Evolutionary conservation across 139 green algal species (phyloP).

Genomic region (Chlamydomonas schloesseri): DNA sequence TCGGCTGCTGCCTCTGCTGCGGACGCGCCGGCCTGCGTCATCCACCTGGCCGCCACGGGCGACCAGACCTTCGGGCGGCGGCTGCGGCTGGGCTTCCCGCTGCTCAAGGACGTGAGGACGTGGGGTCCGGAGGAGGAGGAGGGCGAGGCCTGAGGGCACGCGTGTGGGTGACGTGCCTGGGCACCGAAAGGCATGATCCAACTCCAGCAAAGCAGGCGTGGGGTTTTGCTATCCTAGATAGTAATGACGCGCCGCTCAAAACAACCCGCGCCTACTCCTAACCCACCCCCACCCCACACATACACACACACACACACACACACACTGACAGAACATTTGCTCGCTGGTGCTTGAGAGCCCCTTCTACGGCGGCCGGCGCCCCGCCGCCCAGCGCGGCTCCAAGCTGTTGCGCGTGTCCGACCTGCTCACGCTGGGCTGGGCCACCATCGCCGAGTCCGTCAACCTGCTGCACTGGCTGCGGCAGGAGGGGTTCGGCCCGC

Average conservation of each 20-base stretch:
- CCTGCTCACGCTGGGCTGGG: slow-evolving; percentile 84
- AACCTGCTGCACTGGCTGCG: slow-evolving; percentile 79
- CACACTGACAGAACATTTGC: slow-evolving; percentile 68
- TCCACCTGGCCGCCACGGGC: slow-evolving; percentile 90
- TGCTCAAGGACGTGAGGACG: slow-evolving; percentile 82
- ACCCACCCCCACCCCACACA: too few species aligned
- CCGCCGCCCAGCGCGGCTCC: slow-evolving; percentile 75
- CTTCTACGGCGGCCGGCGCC: slow-evolving; percentile 83
- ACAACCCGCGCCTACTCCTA: too few species aligned
- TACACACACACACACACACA: not conserved
- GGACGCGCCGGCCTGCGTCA: slow-evolving; percentile 57
- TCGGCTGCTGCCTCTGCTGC: not conserved
- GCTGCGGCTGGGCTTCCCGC: slow-evolving; percentile 65
- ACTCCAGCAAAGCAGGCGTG: too few species aligned
- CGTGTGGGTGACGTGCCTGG: too few species aligned
- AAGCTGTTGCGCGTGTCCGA: slow-evolving; percentile 87
- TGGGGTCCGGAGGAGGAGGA: too few species aligned
- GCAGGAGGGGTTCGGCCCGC: slow-evolving; percentile 54
- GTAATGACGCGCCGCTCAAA: too few species aligned
- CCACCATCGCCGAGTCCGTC: slow-evolving; percentile 88
- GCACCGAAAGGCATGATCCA: too few species aligned
- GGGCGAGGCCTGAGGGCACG: too few species aligned
- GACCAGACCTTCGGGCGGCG: slow-evolving; percentile 82
- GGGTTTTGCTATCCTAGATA: too few species aligned
- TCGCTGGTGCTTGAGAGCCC: slow-evolving; percentile 84